A percentile compares a stretch with the other conserved stretches of the same genome.
Conservation (phyloP, 768 basidiomycete species). For the Xerocomellus chrysenteron region DNA sequence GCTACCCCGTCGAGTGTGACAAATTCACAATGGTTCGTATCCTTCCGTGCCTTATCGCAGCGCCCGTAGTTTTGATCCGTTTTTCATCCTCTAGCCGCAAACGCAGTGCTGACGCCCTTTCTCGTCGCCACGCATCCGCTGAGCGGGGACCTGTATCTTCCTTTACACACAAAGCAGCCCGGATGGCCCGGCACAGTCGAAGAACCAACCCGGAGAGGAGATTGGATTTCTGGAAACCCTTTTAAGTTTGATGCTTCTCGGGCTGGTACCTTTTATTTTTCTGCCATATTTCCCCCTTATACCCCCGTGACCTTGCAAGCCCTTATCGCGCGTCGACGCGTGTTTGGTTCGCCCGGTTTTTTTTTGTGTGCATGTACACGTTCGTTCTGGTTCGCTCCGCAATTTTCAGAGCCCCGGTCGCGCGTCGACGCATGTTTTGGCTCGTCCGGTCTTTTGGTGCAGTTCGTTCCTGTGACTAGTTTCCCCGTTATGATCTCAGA, state of each 20-base stretch:
- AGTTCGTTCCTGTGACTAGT: slow-evolving; percentile 9
- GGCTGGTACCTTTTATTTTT: not conserved
- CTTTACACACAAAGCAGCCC: slow-evolving; percentile 1
- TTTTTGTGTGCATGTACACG: not conserved
- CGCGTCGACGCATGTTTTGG: too few relatives aligned
- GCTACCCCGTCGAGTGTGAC: not conserved
- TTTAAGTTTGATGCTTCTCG: slow-evolving; percentile 3
- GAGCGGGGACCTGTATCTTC: slow-evolving; percentile 1
- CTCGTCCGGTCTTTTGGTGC: too few relatives aligned
- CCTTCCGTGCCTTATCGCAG: not conserved
- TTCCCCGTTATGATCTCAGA: not conserved
- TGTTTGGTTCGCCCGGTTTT: not conserved
- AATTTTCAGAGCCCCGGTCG: too few relatives aligned
- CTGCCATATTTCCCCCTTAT: not conserved
- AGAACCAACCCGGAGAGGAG: not conserved
- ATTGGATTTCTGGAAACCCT: slow-evolving; percentile 13
- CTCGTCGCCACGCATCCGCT: slow-evolving; percentile 6
- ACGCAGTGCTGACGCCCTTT: not conserved
- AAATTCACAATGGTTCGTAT: slow-evolving; percentile 15
- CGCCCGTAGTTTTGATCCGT: not conserved
- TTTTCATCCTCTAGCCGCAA: not conserved
- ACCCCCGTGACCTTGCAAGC: not conserved
- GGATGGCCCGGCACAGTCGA: slow-evolving; percentile 15
- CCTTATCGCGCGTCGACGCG: slow-evolving; percentile 11
- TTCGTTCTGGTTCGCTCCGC: slow-evolving; percentile 11